Percentiles rank a stretch among this genome's conserved stretches.
phyloP scores from a whole-genome alignment of 2,329 filamentous ascomycete species.

The Boeremia exigua region DNA sequence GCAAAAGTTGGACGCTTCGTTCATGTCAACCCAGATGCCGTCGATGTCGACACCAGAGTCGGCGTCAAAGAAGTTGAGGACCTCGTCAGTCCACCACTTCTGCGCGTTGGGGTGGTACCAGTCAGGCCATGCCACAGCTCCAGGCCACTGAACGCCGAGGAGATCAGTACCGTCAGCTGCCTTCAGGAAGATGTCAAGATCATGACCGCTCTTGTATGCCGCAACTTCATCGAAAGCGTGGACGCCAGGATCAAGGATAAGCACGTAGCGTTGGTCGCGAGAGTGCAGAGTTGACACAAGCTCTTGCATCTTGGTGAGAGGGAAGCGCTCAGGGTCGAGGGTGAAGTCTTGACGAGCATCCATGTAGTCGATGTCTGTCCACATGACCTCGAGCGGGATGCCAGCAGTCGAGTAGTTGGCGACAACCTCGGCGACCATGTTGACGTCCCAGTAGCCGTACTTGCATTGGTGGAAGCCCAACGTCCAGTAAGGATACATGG shows the following conservation, averaged over 20 bases:
- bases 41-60: conserved; percentile 75
- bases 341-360: conserved; percentile 65
- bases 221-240: conserved; percentile 59
- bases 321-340: conserved; percentile 68
- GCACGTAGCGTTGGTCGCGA: conserved; percentile 71
- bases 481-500: conserved; percentile 60
- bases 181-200: conserved; percentile 62
- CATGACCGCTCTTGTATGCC: conserved; percentile 67
- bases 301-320: conserved; percentile 66
- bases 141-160: conserved; percentile 77
- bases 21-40: conserved; percentile 66
- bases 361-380: conserved; percentile 79
- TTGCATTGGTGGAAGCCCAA: conserved; percentile 61
- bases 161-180: conserved; percentile 61
- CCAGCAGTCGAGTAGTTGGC: conserved; percentile 69
- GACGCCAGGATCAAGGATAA: conserved; percentile 75
- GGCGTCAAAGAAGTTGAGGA: conserved; percentile 68
- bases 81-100: conserved; percentile 73
- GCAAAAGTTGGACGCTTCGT: conserved; percentile 50
- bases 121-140: conserved; percentile 74
- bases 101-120: conserved; percentile 74
- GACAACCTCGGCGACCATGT: conserved; percentile 69
- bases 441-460: conserved; percentile 63
- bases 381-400: conserved; percentile 75
- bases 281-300: conserved; percentile 70